These are phyloP conservation scores for Aquilaria yunnanensis DNA, from an alignment of 345 rosid genomes.

Conservation along the genomic window DNA sequence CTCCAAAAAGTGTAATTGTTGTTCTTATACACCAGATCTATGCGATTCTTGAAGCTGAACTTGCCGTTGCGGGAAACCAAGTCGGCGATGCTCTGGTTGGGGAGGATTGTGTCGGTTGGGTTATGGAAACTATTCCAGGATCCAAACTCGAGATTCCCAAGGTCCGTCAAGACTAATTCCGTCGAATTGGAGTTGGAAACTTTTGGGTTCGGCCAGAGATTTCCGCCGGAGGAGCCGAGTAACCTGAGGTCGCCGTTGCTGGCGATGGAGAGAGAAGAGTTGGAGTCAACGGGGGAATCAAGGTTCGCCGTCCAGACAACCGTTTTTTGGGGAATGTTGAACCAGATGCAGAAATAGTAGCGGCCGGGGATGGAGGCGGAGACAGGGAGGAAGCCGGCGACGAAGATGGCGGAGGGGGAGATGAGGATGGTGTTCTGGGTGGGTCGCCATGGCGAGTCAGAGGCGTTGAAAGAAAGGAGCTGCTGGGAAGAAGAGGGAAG, in stretches of 20 bases:
- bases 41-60: conserved; percentile 27
- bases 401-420: conserved; percentile 43
- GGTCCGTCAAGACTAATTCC: conserved; percentile 19
- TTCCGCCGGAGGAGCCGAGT: conserved; percentile 17
- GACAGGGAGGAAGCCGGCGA: conserved; percentile 39
- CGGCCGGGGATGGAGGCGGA: conserved; percentile 12
- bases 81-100: conserved; percentile 23
- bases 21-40: conserved; percentile 17
- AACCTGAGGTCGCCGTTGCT: conserved; percentile 25
- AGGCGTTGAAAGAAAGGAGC: conserved; percentile 29
- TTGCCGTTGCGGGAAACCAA: conserved; percentile 32
- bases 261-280: conserved; percentile 24
- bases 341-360: conserved; percentile 50
- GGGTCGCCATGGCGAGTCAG: conserved; percentile 41
- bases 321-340: conserved; percentile 18
- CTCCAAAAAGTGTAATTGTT: conserved; percentile 26
- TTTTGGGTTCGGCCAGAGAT: conserved; percentile 18
- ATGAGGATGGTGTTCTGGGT: conserved; percentile 26
- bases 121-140: conserved; percentile 33
- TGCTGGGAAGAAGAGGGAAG: conserved; percentile 21
- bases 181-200: conserved; percentile 21
- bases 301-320: conserved; percentile 41
- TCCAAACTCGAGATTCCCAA: conserved; percentile 39
- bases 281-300: conserved; percentile 10
- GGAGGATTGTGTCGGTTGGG: conserved; percentile 47